A percentile compares a stretch with the other conserved stretches of the same genome.
Conservation (phyloP, 768 basidiomycete genomes). For the Suillus placidus region DNA sequence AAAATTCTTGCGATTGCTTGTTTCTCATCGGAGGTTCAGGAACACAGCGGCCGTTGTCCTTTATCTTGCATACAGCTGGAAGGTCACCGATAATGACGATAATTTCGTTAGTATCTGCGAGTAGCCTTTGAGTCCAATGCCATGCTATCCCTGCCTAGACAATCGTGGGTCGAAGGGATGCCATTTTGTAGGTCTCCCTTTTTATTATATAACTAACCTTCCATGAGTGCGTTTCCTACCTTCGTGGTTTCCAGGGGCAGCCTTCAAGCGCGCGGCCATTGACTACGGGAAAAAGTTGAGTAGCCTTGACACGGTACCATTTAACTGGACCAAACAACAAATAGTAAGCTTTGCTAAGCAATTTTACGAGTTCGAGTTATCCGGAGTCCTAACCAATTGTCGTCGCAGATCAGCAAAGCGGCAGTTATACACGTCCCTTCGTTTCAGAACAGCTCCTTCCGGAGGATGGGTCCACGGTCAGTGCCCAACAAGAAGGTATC, state of each 20-base stretch:
- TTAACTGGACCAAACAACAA: conserved; percentile 17
- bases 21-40: neutral
- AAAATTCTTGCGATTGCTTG: neutral
- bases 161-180: neutral
- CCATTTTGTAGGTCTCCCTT: neutral
- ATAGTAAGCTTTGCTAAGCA: conserved; percentile 13
- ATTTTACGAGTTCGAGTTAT: neutral
- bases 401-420: neutral
- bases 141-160: neutral
- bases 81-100: neutral
- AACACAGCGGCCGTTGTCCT: neutral
- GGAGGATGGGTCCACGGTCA: neutral
- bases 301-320: conserved; percentile 16
- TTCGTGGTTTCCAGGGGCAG: conserved; percentile 24
- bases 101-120: neutral
- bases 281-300: conserved; percentile 9
- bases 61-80: neutral
- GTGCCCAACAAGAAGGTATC: conserved; percentile 12
- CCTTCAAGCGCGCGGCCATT: conserved; percentile 19
- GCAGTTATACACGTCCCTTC: neutral
- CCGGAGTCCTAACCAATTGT: neutral
- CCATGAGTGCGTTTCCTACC: conserved; percentile 13
- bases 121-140: no score
- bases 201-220: neutral
- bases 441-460: neutral